These are phyloP conservation scores for Penicillium sp. DNA, from an alignment of 2,329 filamentous ascomycete genomes.

Conservation along the genomic window DNA sequence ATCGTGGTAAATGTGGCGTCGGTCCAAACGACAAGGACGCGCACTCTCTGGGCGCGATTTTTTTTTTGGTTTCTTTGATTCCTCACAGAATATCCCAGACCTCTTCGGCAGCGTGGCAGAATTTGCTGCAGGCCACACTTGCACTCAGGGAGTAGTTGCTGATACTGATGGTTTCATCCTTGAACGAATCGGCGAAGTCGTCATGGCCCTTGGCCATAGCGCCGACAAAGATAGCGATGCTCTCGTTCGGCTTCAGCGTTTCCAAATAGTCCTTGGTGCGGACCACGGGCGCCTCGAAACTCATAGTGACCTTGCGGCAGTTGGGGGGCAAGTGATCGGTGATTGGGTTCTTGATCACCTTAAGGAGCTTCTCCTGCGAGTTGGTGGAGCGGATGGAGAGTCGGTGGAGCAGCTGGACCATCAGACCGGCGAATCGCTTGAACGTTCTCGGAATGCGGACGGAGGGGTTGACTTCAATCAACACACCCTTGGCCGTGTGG, in stretches of 20 bases:
- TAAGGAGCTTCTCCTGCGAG: constrained; percentile 94
- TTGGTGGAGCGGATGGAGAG: constrained; percentile 95
- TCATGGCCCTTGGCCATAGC: constrained; percentile 98
- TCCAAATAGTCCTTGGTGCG: constrained; percentile 87
- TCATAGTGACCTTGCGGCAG: constrained; percentile 95
- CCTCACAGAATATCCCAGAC: constrained; percentile 86
- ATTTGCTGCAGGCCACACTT: constrained; percentile 98
- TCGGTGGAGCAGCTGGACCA: constrained; percentile 96
- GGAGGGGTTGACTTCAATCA: constrained; percentile 97
- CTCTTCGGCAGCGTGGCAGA: constrained; percentile 97
- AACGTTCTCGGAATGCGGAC: constrained; percentile 97
- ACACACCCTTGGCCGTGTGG: constrained; percentile 91
- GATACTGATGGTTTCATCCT: constrained; percentile 97
- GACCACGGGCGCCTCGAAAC: constrained; percentile 86
- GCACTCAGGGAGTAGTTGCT: constrained; percentile 97
- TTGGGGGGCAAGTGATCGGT: constrained; percentile 95
- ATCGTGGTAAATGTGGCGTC: constrained; percentile 16
- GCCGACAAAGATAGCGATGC: constrained; percentile 95
- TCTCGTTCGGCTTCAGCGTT: constrained; percentile 75
- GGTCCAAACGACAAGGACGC: constrained; percentile 8
- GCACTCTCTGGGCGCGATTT: constrained; percentile 16
- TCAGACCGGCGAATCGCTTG: constrained; percentile 96
- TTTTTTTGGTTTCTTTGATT: neutral
- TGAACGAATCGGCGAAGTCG: constrained; percentile 89
- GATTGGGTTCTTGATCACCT: constrained; percentile 97